Conservation (phyloP, 2,329 filamentous ascomycete genomes). For the Thyridium curvatum region DNA sequence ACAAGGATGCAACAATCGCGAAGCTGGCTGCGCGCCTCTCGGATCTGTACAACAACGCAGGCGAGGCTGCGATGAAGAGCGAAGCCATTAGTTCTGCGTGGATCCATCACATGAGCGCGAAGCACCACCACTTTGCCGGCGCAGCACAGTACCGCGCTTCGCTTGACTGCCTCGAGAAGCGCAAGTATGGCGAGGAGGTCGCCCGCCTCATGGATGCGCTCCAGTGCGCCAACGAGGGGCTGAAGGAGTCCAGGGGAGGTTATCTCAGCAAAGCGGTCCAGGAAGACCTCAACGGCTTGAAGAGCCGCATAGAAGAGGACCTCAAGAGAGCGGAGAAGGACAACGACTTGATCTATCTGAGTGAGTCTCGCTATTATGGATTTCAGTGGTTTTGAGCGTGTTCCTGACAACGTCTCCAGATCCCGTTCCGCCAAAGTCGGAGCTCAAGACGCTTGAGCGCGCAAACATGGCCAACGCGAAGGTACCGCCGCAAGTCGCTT, state of each 20-base stretch:
- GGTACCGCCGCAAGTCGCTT: conserved; percentile 73
- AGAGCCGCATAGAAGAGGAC: conserved; percentile 77
- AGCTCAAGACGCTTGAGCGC: conserved; percentile 77
- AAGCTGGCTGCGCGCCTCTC: conserved; percentile 85
- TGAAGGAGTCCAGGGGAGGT: conserved; percentile 68
- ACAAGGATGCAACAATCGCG: conserved; percentile 88
- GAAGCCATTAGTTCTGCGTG: conserved; percentile 86
- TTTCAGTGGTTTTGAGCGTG: not conserved
- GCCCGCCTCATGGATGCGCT: conserved; percentile 79
- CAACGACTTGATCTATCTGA: conserved; percentile 91
- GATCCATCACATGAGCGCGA: conserved; percentile 97
- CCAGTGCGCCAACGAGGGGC: conserved; percentile 73
- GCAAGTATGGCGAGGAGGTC: conserved; percentile 92
- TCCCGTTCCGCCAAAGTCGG: conserved; percentile 79
- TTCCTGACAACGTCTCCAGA: conserved; percentile 37
- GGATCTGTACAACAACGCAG: conserved; percentile 79
- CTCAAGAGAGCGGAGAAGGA: conserved; percentile 91
- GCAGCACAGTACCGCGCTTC: conserved; percentile 91
- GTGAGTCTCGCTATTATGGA: conserved; percentile 32
- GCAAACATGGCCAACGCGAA: conserved; percentile 82
- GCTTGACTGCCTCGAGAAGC: conserved; percentile 85
- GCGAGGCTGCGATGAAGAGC: conserved; percentile 82
- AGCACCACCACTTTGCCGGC: conserved; percentile 94
- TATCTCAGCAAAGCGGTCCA: conserved; percentile 78
- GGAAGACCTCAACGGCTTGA: conserved; percentile 76